Conservation (phyloP, 345 rosid genomes). For the Eucalyptus lansdowneana region DNA sequence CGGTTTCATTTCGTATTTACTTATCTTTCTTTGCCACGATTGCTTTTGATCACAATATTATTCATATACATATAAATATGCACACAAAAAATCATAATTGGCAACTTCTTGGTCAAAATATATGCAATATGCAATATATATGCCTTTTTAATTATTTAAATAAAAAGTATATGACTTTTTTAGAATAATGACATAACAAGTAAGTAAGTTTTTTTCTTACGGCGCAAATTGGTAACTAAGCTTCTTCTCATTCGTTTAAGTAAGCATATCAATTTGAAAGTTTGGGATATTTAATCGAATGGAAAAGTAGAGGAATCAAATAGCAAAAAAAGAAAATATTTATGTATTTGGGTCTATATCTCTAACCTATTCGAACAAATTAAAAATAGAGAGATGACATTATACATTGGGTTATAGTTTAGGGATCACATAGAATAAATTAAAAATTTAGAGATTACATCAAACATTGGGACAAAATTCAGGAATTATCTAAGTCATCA, state of each 20-base stretch:
- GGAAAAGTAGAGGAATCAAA: not conserved
- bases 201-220: not conserved
- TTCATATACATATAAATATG: too few species aligned
- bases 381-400: fast-evolving
- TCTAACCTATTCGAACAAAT: not conserved
- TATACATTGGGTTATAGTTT: fast-evolving
- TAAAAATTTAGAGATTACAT: too few species aligned
- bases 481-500: too few species aligned
- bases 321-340: not conserved
- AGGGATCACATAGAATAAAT: fast-evolving
- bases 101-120: not conserved
- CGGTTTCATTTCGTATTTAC: too few species aligned
- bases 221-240: fast-evolving
- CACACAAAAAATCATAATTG: not conserved
- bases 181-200: not conserved
- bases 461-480: fast-evolving
- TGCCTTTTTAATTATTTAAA: fast-evolving
- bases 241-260: fast-evolving
- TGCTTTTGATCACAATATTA: not conserved
- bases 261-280: not conserved
- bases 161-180: not conserved
- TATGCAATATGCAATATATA: not conserved
- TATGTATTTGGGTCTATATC: not conserved
- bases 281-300: not conserved
- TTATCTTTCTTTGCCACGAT: not conserved